These are phyloP conservation scores for Combretum micranthum DNA, from an alignment of 345 rosid species.

Conservation along the genomic window DNA sequence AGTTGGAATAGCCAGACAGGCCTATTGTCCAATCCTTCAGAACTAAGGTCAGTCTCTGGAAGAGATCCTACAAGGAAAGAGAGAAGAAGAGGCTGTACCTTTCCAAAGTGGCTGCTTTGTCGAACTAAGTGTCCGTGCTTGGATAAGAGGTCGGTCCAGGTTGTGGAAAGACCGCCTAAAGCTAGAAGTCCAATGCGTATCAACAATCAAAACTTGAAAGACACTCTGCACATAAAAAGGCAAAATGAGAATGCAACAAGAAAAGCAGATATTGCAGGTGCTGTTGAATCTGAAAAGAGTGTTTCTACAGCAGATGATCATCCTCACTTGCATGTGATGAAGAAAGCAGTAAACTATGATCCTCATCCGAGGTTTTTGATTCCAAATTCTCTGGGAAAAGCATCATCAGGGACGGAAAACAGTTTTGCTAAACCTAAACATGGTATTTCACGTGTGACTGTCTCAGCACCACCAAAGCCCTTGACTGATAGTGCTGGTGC, in stretches of 20 bases:
- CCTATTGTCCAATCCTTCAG: conserved; percentile 17
- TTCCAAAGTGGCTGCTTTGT: conserved; percentile 31
- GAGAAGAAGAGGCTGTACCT: conserved; percentile 12
- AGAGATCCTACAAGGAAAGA: no score
- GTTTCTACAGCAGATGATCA: no score
- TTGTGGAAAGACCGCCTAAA: background rate
- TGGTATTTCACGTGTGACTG: background rate
- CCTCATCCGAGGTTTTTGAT: no score
- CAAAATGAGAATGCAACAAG: no score
- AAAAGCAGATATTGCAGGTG: no score
- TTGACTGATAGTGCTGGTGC: background rate
- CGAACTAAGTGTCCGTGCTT: conserved; percentile 63
- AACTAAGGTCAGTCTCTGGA: no score
- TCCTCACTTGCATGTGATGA: background rate
- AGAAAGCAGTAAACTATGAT: no score
- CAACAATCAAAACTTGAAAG: no score
- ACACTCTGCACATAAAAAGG: no score
- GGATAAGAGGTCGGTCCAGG: conserved; percentile 15
- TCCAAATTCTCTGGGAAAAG: background rate
- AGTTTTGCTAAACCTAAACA: background rate
- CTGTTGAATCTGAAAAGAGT: no score
- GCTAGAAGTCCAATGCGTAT: background rate
- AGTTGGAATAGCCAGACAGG: conserved; percentile 95
- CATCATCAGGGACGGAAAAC: background rate
- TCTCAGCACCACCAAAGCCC: conserved; percentile 10